Conservation (phyloP, 768 basidiomycete genomes). For the Suillus paluster region DNA sequence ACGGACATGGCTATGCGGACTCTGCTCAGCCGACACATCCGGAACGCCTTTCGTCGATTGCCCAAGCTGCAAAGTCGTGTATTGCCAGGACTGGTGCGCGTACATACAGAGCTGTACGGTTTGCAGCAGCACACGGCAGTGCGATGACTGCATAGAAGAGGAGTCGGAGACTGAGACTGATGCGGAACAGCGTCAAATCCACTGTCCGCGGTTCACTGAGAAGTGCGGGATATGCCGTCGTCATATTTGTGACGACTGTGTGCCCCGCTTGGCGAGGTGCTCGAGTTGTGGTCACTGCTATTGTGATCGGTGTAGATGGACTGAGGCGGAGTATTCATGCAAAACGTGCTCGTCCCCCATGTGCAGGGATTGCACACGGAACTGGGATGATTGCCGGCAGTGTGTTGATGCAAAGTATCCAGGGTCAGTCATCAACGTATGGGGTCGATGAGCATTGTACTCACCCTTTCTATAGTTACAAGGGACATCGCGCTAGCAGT, state of each 20-base stretch:
- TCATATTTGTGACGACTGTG: constrained; percentile 1
- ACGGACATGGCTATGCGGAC: constrained; percentile 3
- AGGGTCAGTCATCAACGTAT: background rate
- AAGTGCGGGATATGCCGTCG: constrained; percentile 5
- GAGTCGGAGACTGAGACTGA: background rate
- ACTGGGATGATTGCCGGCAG: constrained; percentile 4
- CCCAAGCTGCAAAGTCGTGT: background rate
- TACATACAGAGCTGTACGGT: constrained; percentile 1
- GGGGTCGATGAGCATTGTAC: background rate
- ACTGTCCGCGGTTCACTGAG: background rate
- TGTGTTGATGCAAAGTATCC: constrained; percentile 1
- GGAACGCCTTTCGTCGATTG: background rate
- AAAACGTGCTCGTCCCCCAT: background rate
- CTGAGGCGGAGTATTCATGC: background rate
- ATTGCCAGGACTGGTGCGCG: constrained; percentile 5
- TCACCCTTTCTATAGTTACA: background rate
- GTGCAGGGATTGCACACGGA: constrained; percentile 6
- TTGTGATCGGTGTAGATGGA: constrained; percentile 4
- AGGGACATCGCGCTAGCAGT: background rate
- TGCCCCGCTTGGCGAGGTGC: background rate
- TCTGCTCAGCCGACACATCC: background rate
- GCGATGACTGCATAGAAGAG: constrained; percentile 6
- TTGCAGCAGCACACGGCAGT: background rate
- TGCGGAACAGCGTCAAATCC: background rate
- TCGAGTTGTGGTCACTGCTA: constrained; percentile 1